A percentile compares a stretch with the other conserved stretches of the same genome.
Conservation (phyloP, 108 stramenopile genomes). For the Skeletonema costatum region DNA sequence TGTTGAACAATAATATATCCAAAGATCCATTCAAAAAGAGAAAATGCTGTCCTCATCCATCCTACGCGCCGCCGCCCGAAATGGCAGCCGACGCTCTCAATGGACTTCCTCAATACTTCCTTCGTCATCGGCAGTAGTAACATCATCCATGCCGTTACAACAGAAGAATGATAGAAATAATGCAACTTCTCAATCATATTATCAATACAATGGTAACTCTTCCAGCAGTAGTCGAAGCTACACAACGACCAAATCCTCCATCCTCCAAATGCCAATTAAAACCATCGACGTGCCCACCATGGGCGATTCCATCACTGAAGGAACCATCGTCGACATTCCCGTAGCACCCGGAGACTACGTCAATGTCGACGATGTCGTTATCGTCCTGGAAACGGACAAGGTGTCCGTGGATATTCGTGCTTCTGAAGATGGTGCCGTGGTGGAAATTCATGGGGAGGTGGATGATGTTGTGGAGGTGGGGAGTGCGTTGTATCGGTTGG, state of each 20-base stretch:
- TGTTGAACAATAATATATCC: too few species aligned
- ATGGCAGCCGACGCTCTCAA: neutral
- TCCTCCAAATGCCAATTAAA: slow-evolving; percentile 64
- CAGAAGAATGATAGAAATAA: neutral
- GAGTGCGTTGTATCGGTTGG: slow-evolving; percentile 83
- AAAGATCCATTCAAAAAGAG: neutral
- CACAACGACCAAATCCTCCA: neutral
- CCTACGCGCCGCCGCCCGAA: neutral
- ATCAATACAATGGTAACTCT: neutral
- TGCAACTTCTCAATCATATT: neutral
- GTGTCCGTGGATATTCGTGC: slow-evolving; percentile 93
- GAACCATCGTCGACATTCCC: slow-evolving; percentile 94
- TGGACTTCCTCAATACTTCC: neutral
- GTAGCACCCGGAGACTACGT: slow-evolving; percentile 86
- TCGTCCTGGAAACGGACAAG: slow-evolving; percentile 98
- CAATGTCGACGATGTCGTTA: slow-evolving; percentile 79
- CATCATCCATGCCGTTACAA: neutral
- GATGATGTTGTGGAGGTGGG: slow-evolving; percentile 98
- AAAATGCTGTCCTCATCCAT: neutral
- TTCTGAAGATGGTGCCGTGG: slow-evolving; percentile 80
- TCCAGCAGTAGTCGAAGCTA: neutral
- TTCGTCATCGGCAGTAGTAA: neutral
- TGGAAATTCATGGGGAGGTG: slow-evolving; percentile 90
- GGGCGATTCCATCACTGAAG: slow-evolving; percentile 98
- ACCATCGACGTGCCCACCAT: slow-evolving; percentile 86